Percentiles rank a stretch among this genome's conserved stretches.
Conservation (phyloP, 2,329 filamentous ascomycete genomes). For the Pleoardoris graminearum region DNA sequence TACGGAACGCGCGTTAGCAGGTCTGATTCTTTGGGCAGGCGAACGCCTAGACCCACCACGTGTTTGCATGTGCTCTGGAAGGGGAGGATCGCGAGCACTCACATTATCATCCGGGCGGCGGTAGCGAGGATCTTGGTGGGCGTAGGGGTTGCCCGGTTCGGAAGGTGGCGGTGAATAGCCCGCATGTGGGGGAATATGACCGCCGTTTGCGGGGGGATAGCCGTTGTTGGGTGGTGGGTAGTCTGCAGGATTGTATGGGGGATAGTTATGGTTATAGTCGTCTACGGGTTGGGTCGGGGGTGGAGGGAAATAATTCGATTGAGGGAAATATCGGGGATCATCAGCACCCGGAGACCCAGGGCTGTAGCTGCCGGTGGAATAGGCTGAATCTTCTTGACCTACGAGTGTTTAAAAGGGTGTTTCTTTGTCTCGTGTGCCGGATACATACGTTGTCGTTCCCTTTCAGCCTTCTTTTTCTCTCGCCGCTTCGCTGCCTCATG, state of each 20-base stretch:
- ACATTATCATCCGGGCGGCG: conserved; percentile 52
- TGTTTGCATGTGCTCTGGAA: conserved; percentile 35
- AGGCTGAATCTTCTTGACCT: conserved; percentile 43
- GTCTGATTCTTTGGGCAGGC: conserved; percentile 23
- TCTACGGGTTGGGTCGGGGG: conserved; percentile 44
- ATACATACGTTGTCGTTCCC: conserved; percentile 56
- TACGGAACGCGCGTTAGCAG: conserved; percentile 16
- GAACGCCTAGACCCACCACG: conserved; percentile 42
- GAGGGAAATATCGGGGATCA: conserved; percentile 49
- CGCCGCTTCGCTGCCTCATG: conserved; percentile 61
- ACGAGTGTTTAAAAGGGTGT: conserved; percentile 21
- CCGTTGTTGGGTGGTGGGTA: conserved; percentile 31
- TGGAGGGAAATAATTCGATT: conserved; percentile 55
- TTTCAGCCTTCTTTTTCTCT: conserved; percentile 60
- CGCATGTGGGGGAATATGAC: conserved; percentile 29
- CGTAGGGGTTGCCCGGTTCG: conserved; percentile 31
- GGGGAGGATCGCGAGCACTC: conserved; percentile 49
- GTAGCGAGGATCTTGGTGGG: conserved; percentile 38
- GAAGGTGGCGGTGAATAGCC: conserved; percentile 36
- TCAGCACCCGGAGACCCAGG: conserved; percentile 36
- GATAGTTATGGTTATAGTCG: conserved; percentile 29
- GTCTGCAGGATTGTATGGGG: conserved; percentile 50
- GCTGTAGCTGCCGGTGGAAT: conserved; percentile 40
- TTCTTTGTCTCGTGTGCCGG: conserved; percentile 4
- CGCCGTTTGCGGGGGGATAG: conserved; percentile 7